Conservation (phyloP, 2,329 filamentous ascomycete genomes). For the Ceratocystis smalleyi region DNA sequence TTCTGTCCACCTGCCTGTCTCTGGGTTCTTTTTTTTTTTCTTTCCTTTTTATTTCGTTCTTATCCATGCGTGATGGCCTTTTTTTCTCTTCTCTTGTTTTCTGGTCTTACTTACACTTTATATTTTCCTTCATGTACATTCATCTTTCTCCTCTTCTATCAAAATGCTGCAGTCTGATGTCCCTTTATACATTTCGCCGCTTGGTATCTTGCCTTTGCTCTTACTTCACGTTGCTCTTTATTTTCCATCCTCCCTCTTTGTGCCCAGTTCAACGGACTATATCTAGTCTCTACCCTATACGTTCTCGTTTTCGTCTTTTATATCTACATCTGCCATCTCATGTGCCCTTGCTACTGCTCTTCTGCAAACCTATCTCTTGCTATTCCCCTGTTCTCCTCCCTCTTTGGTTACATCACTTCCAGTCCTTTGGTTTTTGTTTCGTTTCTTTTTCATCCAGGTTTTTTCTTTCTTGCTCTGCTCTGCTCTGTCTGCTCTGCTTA, state of each 20-base stretch:
- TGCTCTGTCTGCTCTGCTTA: not conserved
- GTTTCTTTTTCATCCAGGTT: no score
- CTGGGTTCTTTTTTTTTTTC: not conserved
- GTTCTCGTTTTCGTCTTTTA: not conserved
- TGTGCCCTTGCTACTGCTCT: not conserved
- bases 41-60: not conserved
- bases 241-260: no score
- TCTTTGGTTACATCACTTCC: not conserved
- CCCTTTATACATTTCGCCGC: not conserved
- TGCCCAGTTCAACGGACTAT: no score
- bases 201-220: not conserved
- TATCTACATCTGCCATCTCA: not conserved
- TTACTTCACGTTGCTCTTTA: no score
- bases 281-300: no score
- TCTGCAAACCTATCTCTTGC: not conserved
- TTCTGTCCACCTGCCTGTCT: not conserved
- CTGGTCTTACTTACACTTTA: not conserved
- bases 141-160: not conserved
- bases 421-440: no score
- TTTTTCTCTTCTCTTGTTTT: not conserved
- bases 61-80: not conserved
- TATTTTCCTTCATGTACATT: not conserved
- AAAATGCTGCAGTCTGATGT: conserved; percentile 2
- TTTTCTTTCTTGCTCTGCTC: not conserved
- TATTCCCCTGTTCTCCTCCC: not conserved